Evolutionary conservation across 768 basidiomycete species (phyloP), one percentile per base, ranked within the genome.

Genomic region (Rhodotorula paludigena): DNA sequence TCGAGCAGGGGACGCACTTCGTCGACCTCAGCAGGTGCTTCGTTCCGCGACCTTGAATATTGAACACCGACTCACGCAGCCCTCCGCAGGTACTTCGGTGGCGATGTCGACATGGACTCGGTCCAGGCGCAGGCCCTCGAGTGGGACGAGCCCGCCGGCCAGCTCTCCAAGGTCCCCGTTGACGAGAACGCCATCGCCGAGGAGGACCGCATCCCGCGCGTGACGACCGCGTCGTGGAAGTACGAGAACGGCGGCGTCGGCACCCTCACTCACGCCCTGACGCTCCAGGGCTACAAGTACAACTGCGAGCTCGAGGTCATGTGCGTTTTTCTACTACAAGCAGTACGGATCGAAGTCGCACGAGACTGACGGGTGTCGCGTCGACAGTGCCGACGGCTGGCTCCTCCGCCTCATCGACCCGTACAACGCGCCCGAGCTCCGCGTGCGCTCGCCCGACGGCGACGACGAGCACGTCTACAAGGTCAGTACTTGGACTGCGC

Each of bases 171-270:
- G 72, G 74, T 78, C 59, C 76, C 38, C 32, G 49, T 57, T 23
- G 14, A 60, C 41, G 44, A 75, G 69, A 57, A 78, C 77, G 84
- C 86, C 78, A 76, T 77, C 48, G 80, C 86, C 18, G 86, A 87
- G 5, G 89, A 91, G 72, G 89, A 94, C 79, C 85, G 94, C 72
- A 92, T 97, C 74, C 92, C 94, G 41, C 89, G 94, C 76, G 88
- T 91, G 62, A 98, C 94, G 30, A 82, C 88, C 35, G 93, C 94
- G 48, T 89, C 86, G 42, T 98, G 94, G 93, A 99, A 99, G 82
- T 99, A 98, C 77, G 87, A 89, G 68, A 90, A 84, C 63, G 94
- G 94, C 20, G 94, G 92, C 42, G 89, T 97, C 39, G 94, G 96
- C 32, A 88, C 85, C 65, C 88, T 99, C 79, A 89, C 85, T 6